Conservation (phyloP, 352 stramenopile species). For the Globisporangium viniferum region DNA sequence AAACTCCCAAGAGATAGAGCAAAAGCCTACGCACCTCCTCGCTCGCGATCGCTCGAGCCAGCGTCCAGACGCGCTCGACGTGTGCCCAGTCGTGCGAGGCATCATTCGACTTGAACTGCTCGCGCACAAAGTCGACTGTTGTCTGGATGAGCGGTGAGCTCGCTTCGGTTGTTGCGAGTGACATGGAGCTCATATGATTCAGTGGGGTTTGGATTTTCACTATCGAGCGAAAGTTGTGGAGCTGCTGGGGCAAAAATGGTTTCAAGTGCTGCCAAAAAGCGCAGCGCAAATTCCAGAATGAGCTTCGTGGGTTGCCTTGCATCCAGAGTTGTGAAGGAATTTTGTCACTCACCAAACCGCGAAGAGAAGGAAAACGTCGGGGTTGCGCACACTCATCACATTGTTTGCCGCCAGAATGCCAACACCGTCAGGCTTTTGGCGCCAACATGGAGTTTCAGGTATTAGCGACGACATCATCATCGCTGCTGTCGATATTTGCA, state of each 20-base stretch:
- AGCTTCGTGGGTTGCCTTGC: background rate
- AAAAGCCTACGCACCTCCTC: slow-evolving; percentile 42
- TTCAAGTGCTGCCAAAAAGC: no score
- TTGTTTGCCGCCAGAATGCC: background rate
- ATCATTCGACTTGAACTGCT: background rate
- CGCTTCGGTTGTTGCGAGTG: no score
- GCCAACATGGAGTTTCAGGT: background rate
- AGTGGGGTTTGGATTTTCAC: background rate
- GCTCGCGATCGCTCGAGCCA: slow-evolving; percentile 64
- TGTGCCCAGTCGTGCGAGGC: slow-evolving; percentile 81
- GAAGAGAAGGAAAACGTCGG: background rate
- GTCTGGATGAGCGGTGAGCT: background rate
- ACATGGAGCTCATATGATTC: background rate
- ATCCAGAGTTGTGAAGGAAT: background rate
- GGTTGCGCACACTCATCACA: background rate
- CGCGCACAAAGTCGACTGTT: background rate
- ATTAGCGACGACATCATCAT: no score
- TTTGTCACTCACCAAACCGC: no score
- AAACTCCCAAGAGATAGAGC: no score
- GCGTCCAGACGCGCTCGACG: slow-evolving; percentile 86
- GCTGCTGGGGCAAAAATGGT: no score
- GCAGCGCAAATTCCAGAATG: no score
- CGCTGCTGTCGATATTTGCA: no score
- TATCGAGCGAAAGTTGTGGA: no score
- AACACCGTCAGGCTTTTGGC: background rate